Evolutionary conservation across 106 monocot genomes (phyloP), one percentile per base, ranked within the genome.

Genomic region (Dactylorhiza incarnata): DNA sequence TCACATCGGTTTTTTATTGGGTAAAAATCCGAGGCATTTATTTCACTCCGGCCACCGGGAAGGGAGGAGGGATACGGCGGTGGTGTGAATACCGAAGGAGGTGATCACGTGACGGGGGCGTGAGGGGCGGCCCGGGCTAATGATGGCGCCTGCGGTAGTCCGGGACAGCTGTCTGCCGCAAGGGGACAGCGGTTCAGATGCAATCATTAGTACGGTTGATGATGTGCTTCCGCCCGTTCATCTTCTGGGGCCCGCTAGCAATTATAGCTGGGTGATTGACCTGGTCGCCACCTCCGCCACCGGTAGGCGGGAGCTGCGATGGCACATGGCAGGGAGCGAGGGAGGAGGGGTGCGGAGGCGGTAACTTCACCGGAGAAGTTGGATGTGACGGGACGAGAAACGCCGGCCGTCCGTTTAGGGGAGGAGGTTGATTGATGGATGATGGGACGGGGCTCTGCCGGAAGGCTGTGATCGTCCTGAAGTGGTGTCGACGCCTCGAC

Each of bases 221-320:
- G 26, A 24, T 20, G 65, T 29, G 24, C 65, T 65, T 12, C 29
- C 24, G 29, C 12, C 65, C 65, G 65, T 11, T n/a, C 65, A 65
- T 29, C 65, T 29, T 3, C 11, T 65, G 29, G 13, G 65, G 12
- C 65, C 65, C 29, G 65, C 65, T 3, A 3, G 29, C 65, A 65
- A 65, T 65, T 65, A 65, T 65, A 4, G 29, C 12, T 29, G 65
- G 65, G 26, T 65, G 65, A 65, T 65, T 65, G 65, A 65, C 29
- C 65, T 25, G 25, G 65, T 26, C 65, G 25, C 10, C 6, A 22
- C 22, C 61, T 62, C 23, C 12, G 61, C 22, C 61, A 11, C 9
- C 51, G 51, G 12, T 52, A 0, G 51, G 51, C 14, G 51, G 7
- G 51, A 4, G 51, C 14, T 11, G 51, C 51, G 14, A 52, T 11